These are phyloP conservation scores for Alliaria petiolata DNA, from an alignment of 345 rosid species.

Conservation along the genomic window DNA sequence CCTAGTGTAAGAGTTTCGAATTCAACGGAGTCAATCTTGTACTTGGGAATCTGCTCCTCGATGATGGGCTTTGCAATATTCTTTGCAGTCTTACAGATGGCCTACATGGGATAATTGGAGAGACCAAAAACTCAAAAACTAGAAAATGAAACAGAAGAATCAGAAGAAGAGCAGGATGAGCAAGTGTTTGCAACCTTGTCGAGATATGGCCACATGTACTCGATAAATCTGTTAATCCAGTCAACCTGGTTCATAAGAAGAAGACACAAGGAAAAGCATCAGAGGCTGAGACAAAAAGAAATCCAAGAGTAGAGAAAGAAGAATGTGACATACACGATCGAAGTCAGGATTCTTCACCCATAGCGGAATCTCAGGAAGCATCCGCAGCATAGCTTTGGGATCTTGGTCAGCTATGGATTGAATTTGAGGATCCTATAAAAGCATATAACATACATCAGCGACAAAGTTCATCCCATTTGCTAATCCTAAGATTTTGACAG, in stretches of 20 bases:
- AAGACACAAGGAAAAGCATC: background rate
- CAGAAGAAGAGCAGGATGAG: background rate
- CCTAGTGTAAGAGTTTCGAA: constrained; percentile 86
- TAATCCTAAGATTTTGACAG: too few species aligned
- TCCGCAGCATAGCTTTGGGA: constrained; percentile 59
- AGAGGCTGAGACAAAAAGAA: constrained; percentile 7
- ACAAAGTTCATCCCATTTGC: too few species aligned
- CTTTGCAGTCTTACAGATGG: constrained; percentile 75
- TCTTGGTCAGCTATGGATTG: constrained; percentile 73
- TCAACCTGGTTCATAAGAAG: constrained; percentile 50
- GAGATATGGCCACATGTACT: constrained; percentile 88
- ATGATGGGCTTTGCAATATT: constrained; percentile 77
- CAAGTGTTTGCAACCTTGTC: constrained; percentile 62
- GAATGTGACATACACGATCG: constrained; percentile 68
- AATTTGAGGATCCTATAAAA: constrained; percentile 62
- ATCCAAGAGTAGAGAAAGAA: too few species aligned
- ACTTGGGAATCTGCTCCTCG: constrained; percentile 88
- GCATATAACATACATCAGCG: background rate
- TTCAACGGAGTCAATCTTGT: constrained; percentile 86
- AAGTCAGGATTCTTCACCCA: constrained; percentile 95
- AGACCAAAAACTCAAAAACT: background rate
- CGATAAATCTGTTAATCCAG: constrained; percentile 82
- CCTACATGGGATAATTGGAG: constrained; percentile 39
- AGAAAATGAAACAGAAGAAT: background rate
- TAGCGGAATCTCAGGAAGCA: constrained; percentile 91